These are phyloP conservation scores for Alloteropsis semialata DNA, from an alignment of 176 grass and related monocot genomes.

Conservation along the genomic window DNA sequence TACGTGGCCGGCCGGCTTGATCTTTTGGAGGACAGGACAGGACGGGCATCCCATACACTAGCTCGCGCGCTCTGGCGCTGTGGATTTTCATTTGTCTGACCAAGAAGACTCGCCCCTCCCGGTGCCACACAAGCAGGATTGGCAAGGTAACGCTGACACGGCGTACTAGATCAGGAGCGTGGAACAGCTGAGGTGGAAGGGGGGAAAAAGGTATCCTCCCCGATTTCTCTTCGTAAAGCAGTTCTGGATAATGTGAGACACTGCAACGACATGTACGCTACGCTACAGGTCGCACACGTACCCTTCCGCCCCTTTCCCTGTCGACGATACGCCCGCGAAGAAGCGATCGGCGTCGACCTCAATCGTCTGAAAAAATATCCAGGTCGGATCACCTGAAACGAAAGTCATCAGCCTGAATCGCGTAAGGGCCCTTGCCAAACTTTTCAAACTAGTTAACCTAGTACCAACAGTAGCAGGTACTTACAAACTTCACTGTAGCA, in stretches of 20 bases:
- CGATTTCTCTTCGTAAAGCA: background rate
- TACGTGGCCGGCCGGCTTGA: too few species aligned
- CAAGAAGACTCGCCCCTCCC: background rate
- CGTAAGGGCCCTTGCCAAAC: too few species aligned
- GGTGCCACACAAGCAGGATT: conserved; percentile 37
- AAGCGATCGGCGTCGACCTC: background rate
- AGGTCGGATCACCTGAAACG: background rate
- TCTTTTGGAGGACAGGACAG: too few species aligned
- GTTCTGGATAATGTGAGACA: conserved; percentile 1
- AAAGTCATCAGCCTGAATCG: background rate
- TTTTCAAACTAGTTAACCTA: too few species aligned
- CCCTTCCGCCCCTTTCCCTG: background rate
- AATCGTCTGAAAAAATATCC: background rate
- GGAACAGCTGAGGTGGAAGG: conserved; percentile 12
- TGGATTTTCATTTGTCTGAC: background rate
- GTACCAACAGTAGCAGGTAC: too few species aligned
- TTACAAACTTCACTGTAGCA: too few species aligned
- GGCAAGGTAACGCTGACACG: conserved; percentile 1
- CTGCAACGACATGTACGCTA: background rate
- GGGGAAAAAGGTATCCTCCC: background rate
- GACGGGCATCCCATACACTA: too few species aligned
- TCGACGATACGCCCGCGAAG: background rate
- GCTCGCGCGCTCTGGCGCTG: too few species aligned
- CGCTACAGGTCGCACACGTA: background rate
- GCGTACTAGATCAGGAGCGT: background rate